Evolutionary conservation across 768 basidiomycete species (phyloP), one percentile per base, ranked within the genome.

Genomic region (Phanerochaete carnosa): DNA sequence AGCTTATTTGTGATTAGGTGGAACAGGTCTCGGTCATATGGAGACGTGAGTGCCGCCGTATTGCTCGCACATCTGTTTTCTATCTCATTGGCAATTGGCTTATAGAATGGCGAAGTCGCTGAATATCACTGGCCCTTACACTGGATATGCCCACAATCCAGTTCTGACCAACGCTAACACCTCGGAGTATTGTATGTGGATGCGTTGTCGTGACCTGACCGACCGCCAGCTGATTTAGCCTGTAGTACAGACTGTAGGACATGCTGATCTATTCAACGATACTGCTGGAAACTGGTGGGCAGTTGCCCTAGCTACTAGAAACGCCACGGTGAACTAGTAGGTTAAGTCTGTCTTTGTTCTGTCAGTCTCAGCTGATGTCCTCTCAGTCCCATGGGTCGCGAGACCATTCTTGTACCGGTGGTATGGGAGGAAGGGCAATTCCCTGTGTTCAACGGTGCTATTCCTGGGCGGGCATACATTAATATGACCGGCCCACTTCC

Each of bases 181-280:
- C 5, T 11, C 57, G 6, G 29, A 50, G 22, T 58, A 58, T 26
- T 26, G 57, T 51, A 22, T 16, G 57, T 50, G 7, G 8, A 7
- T n/a, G n/a, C n/a, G n/a, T 46, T 56, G 13, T 6, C 55, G 12
- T 8, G 37, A 12, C 2, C 5, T 54, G 8, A 7, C 7, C n/a
- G 8, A 52, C 28, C 28, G 26, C 33, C 22, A 1, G 11, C 23
- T 37, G 9, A 35, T n/a, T 22, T 5, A n/a, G n/a, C 22, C 33
- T n/a, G 5, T n/a, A 61, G 46, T 61, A 5, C 60, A 61, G 26
- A 61, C 60, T 5, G 50, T 61, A 22, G 60, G 60, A 5, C 60
- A 61, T 29, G 60, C 60, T 16, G 60, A 61, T 23, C 16, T 61
- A 8, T 61, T 61, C 46, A 47, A 43, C 12, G 54, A 55, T 23